Percentiles rank a stretch among this genome's conserved stretches.
Evolutionary conservation across 768 basidiomycete species (phyloP).

Genomic region (Boletus patriciae): DNA sequence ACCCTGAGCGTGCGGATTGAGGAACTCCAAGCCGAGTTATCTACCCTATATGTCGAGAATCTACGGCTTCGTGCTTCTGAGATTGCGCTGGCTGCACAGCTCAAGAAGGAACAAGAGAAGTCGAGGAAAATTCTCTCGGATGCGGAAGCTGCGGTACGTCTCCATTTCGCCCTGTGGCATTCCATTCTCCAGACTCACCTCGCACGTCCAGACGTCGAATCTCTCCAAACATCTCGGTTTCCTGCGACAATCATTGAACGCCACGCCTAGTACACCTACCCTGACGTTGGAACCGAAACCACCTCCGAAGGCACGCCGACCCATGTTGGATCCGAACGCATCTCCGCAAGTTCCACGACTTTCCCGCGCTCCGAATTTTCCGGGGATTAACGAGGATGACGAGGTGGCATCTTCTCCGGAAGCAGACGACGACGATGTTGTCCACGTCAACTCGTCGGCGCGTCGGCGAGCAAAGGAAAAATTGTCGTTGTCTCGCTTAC

Average conservation of each 20-base stretch:
- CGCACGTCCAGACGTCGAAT: conserved; percentile 45
- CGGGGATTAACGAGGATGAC: conserved; percentile 68
- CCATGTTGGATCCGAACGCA: conserved; percentile 40
- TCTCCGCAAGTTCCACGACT: conserved; percentile 56
- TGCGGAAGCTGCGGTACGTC: conserved; percentile 69
- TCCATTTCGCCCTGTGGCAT: conserved; percentile 20
- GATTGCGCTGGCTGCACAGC: conserved; percentile 70
- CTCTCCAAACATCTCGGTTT: conserved; percentile 65
- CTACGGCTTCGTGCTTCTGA: conserved; percentile 78
- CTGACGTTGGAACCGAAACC: conserved; percentile 41
- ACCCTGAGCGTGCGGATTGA: conserved; percentile 82
- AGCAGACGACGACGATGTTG: conserved; percentile 42
- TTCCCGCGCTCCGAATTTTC: conserved; percentile 64
- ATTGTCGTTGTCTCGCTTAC: conserved; percentile 48
- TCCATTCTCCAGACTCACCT: conserved; percentile 7
- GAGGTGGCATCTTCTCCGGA: conserved; percentile 48
- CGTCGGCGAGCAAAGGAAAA: conserved; percentile 50
- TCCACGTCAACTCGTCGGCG: conserved; percentile 38
- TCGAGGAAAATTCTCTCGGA: conserved; percentile 69
- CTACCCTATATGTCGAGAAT: conserved; percentile 80
- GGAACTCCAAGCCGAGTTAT: conserved; percentile 81
- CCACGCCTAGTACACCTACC: conserved; percentile 37
- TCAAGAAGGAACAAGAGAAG: conserved; percentile 80
- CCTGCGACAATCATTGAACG: conserved; percentile 62
- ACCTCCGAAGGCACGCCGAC: conserved; percentile 52